Percentiles rank a stretch among this genome's conserved stretches.
phyloP scores from a whole-genome alignment of 371 early-diverging fungal genomes.

The Batrachochytrium dendrobatidis region DNA sequence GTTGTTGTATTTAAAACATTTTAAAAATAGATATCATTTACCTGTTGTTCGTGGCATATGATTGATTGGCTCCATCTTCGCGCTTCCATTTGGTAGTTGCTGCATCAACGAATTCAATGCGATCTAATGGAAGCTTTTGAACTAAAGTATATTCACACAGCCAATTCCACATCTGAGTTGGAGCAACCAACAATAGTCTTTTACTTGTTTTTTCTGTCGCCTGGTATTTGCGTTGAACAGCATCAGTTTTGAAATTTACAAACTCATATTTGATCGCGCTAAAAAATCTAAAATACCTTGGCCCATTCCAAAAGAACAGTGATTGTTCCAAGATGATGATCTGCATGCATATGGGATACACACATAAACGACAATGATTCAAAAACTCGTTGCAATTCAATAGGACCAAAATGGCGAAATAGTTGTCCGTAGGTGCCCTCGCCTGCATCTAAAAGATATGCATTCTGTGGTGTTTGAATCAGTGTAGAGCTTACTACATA shows the following conservation, averaged over 20 bases:
- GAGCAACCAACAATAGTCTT: slow-evolving; percentile 52
- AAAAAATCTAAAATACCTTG: too few species aligned
- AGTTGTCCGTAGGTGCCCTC: slow-evolving; percentile 96
- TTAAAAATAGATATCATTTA: slow-evolving; percentile 11
- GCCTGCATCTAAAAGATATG: slow-evolving; percentile 90
- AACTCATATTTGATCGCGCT: too few species aligned
- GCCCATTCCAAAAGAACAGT: slow-evolving; percentile 49
- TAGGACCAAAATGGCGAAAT: slow-evolving; percentile 66
- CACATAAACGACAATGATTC: slow-evolving; percentile 64
- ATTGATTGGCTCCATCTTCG: background rate
- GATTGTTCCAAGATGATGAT: slow-evolving; percentile 95
- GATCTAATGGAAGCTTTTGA: slow-evolving; percentile 50
- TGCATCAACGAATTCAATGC: slow-evolving; percentile 40
- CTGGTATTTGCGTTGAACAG: too few species aligned
- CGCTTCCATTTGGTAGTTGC: slow-evolving; percentile 33
- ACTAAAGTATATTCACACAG: slow-evolving; percentile 62
- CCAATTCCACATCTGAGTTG: slow-evolving; percentile 53
- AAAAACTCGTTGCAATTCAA: slow-evolving; percentile 34
- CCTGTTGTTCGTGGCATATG: slow-evolving; percentile 16
- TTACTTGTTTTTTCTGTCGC: background rate
- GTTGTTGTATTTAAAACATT: too few species aligned
- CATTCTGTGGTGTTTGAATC: slow-evolving; percentile 53
- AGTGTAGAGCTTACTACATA: slow-evolving; percentile 75
- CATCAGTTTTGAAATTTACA: too few species aligned
- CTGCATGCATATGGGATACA: slow-evolving; percentile 97